Percentiles rank a stretch among this genome's conserved stretches.
These are phyloP conservation scores for Acanthamoeba healyi DNA, from an alignment of 208 protist genomes.

Conservation along the genomic window DNA sequence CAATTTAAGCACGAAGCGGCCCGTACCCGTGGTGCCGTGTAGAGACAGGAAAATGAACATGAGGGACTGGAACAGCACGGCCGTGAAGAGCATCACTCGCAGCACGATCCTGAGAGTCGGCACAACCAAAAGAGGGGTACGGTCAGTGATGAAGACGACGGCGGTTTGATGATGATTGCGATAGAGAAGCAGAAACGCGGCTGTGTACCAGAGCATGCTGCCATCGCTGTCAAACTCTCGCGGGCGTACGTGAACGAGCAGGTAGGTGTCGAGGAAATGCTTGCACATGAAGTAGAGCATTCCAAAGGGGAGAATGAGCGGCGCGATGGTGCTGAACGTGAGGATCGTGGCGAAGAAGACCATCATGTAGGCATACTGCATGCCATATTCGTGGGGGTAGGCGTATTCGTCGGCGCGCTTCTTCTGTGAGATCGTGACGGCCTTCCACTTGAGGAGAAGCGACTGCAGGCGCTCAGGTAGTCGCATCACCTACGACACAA, in stretches of 20 bases:
- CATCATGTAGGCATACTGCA: constrained; percentile 75
- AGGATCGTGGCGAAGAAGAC: constrained; percentile 73
- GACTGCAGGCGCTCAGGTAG: constrained; percentile 67
- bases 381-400: constrained; percentile 74
- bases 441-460: constrained; percentile 57
- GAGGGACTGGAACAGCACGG: constrained; percentile 39
- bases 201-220: constrained; percentile 70
- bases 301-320: constrained; percentile 71
- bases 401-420: constrained; percentile 48
- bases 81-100: constrained; percentile 45
- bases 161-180: too few relatives aligned
- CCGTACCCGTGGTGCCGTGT: constrained; percentile 55
- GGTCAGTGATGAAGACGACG: too few relatives aligned
- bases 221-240: constrained; percentile 71
- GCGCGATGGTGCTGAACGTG: constrained; percentile 66
- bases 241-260: constrained; percentile 63
- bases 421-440: constrained; percentile 56
- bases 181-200: too few relatives aligned
- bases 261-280: constrained; percentile 72
- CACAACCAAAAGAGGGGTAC: too few relatives aligned
- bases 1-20: too few relatives aligned
- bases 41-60: constrained; percentile 70
- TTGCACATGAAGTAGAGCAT: constrained; percentile 70
- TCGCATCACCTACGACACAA: constrained; percentile 44
- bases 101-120: constrained; percentile 54